Evolutionary conservation across 2,329 filamentous ascomycete genomes (phyloP).

Genomic region (Pseudohalonectria lignicola): DNA sequence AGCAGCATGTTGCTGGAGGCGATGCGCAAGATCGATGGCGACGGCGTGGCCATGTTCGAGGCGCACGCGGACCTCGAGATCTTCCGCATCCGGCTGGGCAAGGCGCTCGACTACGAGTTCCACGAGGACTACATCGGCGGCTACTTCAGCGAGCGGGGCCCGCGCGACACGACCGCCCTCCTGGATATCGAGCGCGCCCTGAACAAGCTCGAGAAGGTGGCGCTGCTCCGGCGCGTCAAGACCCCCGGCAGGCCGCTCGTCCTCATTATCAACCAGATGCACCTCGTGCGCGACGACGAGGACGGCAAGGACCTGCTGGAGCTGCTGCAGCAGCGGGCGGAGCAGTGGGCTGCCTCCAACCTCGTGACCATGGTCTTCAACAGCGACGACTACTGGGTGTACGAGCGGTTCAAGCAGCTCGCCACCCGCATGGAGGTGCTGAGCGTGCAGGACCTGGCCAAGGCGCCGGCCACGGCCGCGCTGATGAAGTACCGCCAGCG

Average conservation of each 20-base stretch:
- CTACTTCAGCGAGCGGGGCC: slow-evolving; percentile 88
- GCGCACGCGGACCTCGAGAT: slow-evolving; percentile 93
- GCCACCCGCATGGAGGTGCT: slow-evolving; percentile 93
- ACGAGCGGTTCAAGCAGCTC: slow-evolving; percentile 84
- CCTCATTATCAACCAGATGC: slow-evolving; percentile 90
- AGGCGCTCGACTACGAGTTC: slow-evolving; percentile 90
- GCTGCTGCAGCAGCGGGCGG: slow-evolving; percentile 86
- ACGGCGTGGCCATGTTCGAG: slow-evolving; percentile 90
- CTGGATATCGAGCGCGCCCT: slow-evolving; percentile 93
- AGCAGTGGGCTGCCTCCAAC: slow-evolving; percentile 90
- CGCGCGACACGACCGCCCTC: slow-evolving; percentile 81
- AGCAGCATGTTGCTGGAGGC: slow-evolving; percentile 91
- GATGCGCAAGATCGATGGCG: slow-evolving; percentile 85
- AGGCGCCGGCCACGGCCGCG: slow-evolving; percentile 64
- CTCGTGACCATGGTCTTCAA: slow-evolving; percentile 91
- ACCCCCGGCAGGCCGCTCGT: slow-evolving; percentile 58
- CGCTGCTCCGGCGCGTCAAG: slow-evolving; percentile 54
- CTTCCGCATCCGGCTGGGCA: slow-evolving; percentile 84
- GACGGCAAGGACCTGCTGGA: slow-evolving; percentile 91
- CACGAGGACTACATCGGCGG: slow-evolving; percentile 97
- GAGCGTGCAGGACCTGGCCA: slow-evolving; percentile 72
- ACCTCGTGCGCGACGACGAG: slow-evolving; percentile 82
- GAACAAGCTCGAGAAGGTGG: slow-evolving; percentile 97
- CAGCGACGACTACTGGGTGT: slow-evolving; percentile 97
- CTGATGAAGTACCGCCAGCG: slow-evolving; percentile 67